Evolutionary conservation across 331 rosid species (phyloP).

Genomic region (Cydonia oblonga): DNA sequence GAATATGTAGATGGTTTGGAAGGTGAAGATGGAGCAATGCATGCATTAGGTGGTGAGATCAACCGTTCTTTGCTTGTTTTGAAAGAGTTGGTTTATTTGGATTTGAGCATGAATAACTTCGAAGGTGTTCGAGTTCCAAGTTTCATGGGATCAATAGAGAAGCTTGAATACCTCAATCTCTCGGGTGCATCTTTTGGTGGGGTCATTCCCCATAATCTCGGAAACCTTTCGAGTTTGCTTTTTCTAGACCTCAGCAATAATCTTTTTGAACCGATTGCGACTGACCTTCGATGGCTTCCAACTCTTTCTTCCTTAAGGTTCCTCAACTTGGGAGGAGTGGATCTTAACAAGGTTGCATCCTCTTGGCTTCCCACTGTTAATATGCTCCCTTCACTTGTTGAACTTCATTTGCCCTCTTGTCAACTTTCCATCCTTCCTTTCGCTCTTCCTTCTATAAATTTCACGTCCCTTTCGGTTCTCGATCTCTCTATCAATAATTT

Average conservation of each 20-base stretch:
- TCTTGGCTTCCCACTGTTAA: constrained; percentile 16
- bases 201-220: constrained; percentile 6
- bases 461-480: constrained; percentile 14
- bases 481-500: constrained; percentile 12
- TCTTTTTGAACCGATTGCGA: background rate
- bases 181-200: constrained; percentile 12
- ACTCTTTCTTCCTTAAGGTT: constrained; percentile 10
- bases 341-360: constrained; percentile 3
- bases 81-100: constrained; percentile 19
- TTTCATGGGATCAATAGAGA: constrained; percentile 19
- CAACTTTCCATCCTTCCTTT: constrained; percentile 5
- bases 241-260: constrained; percentile 23
- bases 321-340: constrained; percentile 9
- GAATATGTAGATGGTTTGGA: background rate
- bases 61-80: constrained; percentile 17
- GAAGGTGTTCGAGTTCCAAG: constrained; percentile 10
- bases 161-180: constrained; percentile 18
- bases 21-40: background rate
- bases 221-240: constrained; percentile 25
- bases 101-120: constrained; percentile 26
- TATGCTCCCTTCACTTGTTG: constrained; percentile 8
- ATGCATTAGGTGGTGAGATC: constrained; percentile 4
- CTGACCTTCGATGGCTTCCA: constrained; percentile 23
- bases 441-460: constrained; percentile 7
- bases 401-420: constrained; percentile 5